Conservation (phyloP, 208 protist genomes). For the Acanthamoeba quina region DNA sequence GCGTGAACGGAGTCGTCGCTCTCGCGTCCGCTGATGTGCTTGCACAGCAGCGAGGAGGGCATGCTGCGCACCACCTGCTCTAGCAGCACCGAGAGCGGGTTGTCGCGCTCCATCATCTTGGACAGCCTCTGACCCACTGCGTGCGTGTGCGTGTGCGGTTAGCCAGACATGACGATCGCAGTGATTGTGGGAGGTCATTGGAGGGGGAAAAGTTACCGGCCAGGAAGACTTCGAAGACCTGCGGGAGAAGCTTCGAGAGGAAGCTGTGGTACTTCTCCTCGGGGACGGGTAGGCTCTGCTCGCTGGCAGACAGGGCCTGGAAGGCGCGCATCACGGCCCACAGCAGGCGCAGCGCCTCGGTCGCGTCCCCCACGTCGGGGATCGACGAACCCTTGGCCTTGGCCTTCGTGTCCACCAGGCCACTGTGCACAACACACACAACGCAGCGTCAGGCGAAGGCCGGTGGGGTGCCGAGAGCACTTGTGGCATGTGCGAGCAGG, state of each 20-base stretch:
- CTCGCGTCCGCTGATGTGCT: constrained; percentile 46
- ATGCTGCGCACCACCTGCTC: constrained; percentile 51
- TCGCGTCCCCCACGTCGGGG: constrained; percentile 7
- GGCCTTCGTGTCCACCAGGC: constrained; percentile 40
- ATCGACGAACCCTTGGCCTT: constrained; percentile 29
- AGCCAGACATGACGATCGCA: neutral
- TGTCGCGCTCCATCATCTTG: constrained; percentile 35
- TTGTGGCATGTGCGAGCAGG: neutral
- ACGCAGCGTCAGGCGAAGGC: neutral
- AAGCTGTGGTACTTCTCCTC: constrained; percentile 65
- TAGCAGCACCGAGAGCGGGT: constrained; percentile 24
- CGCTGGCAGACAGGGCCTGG: neutral
- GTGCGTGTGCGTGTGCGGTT: too few relatives aligned
- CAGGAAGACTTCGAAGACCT: constrained; percentile 34
- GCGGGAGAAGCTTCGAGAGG: constrained; percentile 34
- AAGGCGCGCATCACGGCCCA: neutral
- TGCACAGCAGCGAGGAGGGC: constrained; percentile 49
- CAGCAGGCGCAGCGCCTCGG: constrained; percentile 16
- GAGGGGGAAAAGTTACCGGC: neutral
- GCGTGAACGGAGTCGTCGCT: constrained; percentile 17
- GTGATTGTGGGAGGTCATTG: neutral
- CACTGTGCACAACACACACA: neutral
- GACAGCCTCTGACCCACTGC: constrained; percentile 30
- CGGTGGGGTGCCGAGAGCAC: neutral
- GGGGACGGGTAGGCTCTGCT: constrained; percentile 5